phyloP scores from a whole-genome alignment of 768 basidiomycete genomes.

The Boletus edulis region DNA sequence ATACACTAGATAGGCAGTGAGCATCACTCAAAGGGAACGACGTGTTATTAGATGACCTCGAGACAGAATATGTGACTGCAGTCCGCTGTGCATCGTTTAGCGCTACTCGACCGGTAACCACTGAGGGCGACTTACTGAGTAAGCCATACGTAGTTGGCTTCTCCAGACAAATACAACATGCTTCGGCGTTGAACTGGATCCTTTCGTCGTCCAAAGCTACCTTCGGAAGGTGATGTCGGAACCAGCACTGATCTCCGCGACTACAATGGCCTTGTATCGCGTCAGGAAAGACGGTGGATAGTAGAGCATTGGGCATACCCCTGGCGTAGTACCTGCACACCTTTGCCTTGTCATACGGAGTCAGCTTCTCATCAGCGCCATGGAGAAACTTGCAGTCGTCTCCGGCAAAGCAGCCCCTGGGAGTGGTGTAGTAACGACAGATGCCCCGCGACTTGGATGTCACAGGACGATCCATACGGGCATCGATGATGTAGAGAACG shows the following conservation, averaged over 20 bases:
- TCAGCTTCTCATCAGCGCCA: conserved; percentile 47
- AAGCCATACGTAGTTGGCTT: conserved; percentile 67
- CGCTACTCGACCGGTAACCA: not conserved
- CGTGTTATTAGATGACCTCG: conserved; percentile 39
- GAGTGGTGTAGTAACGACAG: conserved; percentile 63
- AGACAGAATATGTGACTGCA: conserved; percentile 82
- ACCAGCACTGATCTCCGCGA: conserved; percentile 74
- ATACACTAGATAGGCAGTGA: conserved; percentile 55
- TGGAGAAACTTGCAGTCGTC: conserved; percentile 78
- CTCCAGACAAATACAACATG: conserved; percentile 76
- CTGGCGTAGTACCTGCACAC: conserved; percentile 61
- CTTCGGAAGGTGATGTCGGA: conserved; percentile 47
- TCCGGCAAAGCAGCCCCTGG: conserved; percentile 69
- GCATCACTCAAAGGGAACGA: not conserved
- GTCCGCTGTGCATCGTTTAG: conserved; percentile 42
- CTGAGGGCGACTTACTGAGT: conserved; percentile 45
- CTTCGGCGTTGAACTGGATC: conserved; percentile 39
- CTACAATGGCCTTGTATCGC: conserved; percentile 60
- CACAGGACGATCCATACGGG: conserved; percentile 47
- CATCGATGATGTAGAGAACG: conserved; percentile 21
- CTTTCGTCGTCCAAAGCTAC: conserved; percentile 22
- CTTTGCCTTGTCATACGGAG: conserved; percentile 72
- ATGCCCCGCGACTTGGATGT: conserved; percentile 72
- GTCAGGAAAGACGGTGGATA: not conserved
- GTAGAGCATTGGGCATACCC: conserved; percentile 36